Evolutionary conservation across 768 basidiomycete genomes (phyloP).

Genomic region (Tricholoma hemisulphureum): DNA sequence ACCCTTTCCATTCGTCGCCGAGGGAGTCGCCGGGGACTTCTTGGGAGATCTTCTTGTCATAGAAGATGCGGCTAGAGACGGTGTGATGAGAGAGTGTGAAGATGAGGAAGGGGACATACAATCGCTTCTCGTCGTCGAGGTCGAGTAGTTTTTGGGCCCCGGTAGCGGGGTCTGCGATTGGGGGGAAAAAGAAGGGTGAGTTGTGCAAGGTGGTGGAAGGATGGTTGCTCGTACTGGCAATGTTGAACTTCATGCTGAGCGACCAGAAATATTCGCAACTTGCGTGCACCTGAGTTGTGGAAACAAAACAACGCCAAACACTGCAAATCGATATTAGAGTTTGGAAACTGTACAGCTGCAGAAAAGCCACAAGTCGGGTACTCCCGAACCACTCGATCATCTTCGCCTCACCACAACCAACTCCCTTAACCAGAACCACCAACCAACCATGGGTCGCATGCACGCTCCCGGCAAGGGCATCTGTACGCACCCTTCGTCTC

Average conservation of each 20-base stretch:
- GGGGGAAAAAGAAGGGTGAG: slow-evolving; percentile 14
- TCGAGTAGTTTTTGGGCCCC: slow-evolving; percentile 97
- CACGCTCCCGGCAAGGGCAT: slow-evolving; percentile 99
- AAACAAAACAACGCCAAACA: too few species aligned
- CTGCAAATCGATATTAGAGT: slow-evolving; percentile 45
- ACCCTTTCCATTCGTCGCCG: slow-evolving; percentile 96
- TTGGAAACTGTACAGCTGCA: slow-evolving; percentile 58
- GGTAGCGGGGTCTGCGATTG: slow-evolving; percentile 83
- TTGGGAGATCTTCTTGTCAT: slow-evolving; percentile 95
- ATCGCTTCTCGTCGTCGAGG: slow-evolving; percentile 87
- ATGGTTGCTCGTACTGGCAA: slow-evolving; percentile 71
- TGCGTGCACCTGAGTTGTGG: too few species aligned
- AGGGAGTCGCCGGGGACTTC: slow-evolving; percentile 89
- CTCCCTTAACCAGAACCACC: slow-evolving; percentile 27
- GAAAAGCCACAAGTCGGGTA: slow-evolving; percentile 43
- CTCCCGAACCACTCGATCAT: slow-evolving; percentile 21
- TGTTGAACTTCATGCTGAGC: slow-evolving; percentile 97
- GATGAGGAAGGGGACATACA: slow-evolving; percentile 42
- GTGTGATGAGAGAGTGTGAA: background rate
- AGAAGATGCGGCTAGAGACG: slow-evolving; percentile 94
- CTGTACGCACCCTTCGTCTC: slow-evolving; percentile 52
- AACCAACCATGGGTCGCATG: slow-evolving; percentile 88
- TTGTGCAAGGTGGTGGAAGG: background rate
- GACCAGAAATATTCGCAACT: too few species aligned
- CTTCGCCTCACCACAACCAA: too few species aligned